These are phyloP conservation scores for Lathyrus sativus DNA, from an alignment of 306 rosid genomes.

Conservation along the genomic window DNA sequence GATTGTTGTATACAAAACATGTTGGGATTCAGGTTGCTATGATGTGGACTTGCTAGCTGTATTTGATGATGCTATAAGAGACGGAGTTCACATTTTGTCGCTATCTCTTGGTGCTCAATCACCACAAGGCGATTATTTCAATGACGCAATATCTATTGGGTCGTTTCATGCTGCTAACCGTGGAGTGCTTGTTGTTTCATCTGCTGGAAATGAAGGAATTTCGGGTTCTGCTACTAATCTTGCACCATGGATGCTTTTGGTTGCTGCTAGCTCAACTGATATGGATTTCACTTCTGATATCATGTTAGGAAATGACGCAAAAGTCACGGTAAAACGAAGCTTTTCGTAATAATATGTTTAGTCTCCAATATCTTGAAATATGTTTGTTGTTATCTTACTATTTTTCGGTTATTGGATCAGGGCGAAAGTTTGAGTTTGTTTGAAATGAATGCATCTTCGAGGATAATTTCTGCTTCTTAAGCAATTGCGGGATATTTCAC, in stretches of 20 bases:
- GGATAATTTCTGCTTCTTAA: conserved; percentile 68
- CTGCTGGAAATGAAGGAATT: conserved; percentile 75
- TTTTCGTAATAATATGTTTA: background rate
- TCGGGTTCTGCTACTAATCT: conserved; percentile 72
- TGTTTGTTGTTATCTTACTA: too few species aligned
- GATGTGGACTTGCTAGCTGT: conserved; percentile 82
- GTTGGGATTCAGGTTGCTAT: conserved; percentile 89
- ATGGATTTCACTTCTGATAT: conserved; percentile 81
- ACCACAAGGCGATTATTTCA: conserved; percentile 83
- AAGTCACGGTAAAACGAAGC: conserved; percentile 49
- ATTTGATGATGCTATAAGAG: conserved; percentile 84
- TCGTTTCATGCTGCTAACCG: conserved; percentile 75
- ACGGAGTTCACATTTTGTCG: conserved; percentile 77
- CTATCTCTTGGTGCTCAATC: conserved; percentile 75
- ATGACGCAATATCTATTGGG: conserved; percentile 82
- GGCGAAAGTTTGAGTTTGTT: conserved; percentile 75
- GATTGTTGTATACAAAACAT: conserved; percentile 74
- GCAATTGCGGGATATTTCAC: conserved; percentile 80
- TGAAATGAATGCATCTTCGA: conserved; percentile 63
- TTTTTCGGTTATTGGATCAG: conserved; percentile 44
- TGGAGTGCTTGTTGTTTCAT: conserved; percentile 75
- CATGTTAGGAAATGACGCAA: conserved; percentile 54
- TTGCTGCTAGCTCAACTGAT: conserved; percentile 88
- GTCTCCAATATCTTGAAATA: too few species aligned
- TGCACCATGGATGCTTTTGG: conserved; percentile 84